phyloP scores from a whole-genome alignment of 1,284 basidiomycete genomes.

The Apiotrichum gamsii region DNA sequence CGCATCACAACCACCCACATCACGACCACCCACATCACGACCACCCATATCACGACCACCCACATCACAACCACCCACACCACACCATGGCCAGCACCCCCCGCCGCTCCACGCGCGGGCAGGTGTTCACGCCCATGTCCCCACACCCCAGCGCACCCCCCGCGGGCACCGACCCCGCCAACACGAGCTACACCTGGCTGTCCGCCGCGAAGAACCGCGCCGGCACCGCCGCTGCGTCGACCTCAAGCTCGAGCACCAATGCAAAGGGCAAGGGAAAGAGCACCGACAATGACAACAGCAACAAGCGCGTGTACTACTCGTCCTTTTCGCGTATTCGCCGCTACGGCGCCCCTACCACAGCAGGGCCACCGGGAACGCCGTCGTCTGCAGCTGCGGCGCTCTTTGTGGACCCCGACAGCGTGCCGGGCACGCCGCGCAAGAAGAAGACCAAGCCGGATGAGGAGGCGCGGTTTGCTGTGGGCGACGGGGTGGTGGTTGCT shows the following conservation, averaged over 20 bases:
- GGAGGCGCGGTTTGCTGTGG: constrained; percentile 34
- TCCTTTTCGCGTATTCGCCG: constrained; percentile 28
- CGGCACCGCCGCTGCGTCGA: too few relatives aligned
- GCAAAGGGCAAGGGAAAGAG: not conserved
- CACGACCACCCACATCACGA: not conserved
- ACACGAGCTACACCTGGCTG: constrained; percentile 25
- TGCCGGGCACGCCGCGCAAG: not conserved
- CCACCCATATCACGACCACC: not conserved
- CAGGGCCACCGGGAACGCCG: not conserved
- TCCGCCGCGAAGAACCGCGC: constrained; percentile 9
- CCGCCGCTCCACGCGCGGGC: constrained; percentile 34
- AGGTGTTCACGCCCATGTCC: constrained; percentile 33
- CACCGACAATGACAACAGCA: not conserved
- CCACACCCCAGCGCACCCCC: too few relatives aligned
- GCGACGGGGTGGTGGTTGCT: constrained; percentile 42
- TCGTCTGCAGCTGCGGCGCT: too few relatives aligned
- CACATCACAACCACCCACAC: not conserved
- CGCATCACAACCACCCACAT: not conserved
- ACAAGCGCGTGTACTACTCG: constrained; percentile 19
- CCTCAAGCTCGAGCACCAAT: not conserved
- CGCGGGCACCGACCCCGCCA: not conserved
- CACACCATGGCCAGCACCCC: constrained; percentile 27
- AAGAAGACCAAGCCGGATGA: constrained; percentile 24
- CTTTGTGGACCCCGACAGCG: too few relatives aligned
- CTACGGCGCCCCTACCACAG: too few relatives aligned